phyloP scores from a whole-genome alignment of 2,329 filamentous ascomycete species.

The Ascochyta rabiei region DNA sequence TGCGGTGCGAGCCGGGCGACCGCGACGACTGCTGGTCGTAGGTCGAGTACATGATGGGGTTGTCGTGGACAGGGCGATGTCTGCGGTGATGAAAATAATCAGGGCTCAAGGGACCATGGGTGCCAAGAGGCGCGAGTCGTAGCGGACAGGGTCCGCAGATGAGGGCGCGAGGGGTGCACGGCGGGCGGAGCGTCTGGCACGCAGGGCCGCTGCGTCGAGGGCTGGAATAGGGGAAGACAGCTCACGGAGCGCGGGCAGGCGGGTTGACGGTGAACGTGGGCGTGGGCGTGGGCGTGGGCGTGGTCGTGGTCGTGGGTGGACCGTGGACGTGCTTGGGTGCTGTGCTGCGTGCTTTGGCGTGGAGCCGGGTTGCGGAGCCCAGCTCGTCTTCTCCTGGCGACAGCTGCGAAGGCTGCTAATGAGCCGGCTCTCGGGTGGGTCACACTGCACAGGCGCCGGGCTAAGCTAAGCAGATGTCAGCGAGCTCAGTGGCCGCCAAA shows the following conservation, averaged over 20 bases:
- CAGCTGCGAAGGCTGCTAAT: not conserved
- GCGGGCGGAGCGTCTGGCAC: not conserved
- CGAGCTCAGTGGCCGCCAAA: conserved; percentile 2
- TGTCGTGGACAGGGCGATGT: conserved; percentile 23
- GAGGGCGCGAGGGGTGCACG: conserved; percentile 12
- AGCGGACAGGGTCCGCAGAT: conserved; percentile 23
- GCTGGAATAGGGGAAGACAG: conserved; percentile 22
- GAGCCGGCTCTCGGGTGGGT: conserved; percentile 22
- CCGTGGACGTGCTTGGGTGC: too few relatives aligned
- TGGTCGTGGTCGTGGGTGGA: too few relatives aligned
- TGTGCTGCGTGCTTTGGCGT: conserved; percentile 9
- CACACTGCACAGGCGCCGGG: conserved; percentile 19
- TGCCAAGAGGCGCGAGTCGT: conserved; percentile 17
- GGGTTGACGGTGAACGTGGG: conserved; percentile 27
- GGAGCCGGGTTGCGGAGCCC: conserved; percentile 28
- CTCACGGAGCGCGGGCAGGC: conserved; percentile 25
- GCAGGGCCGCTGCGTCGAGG: not conserved
- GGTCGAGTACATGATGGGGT: conserved; percentile 43
- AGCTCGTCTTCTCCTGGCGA: conserved; percentile 30
- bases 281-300: not conserved
- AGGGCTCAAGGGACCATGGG: conserved; percentile 24
- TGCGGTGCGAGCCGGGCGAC: conserved; percentile 76
- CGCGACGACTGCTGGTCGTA: conserved; percentile 60
- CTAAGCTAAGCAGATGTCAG: conserved; percentile 23
- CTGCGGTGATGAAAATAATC: conserved; percentile 31